A percentile compares a stretch with the other conserved stretches of the same genome.
These are phyloP conservation scores for Linnemannia hyalina DNA, from an alignment of 192 early-diverging fungal species.

Conservation along the genomic window DNA sequence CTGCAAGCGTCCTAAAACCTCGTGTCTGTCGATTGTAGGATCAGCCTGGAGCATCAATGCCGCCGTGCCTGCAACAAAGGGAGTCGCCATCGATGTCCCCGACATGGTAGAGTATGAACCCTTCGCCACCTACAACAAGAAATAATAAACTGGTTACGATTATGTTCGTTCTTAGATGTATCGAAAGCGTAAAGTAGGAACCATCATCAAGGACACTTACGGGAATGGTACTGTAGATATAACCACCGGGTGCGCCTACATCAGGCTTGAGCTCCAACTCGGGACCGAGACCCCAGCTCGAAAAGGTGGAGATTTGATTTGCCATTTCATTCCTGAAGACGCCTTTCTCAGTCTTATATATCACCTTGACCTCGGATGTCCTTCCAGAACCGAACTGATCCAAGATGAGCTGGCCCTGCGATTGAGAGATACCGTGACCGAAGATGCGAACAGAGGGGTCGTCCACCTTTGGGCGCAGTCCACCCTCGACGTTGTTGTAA, in stretches of 20 bases:
- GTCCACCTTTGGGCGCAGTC: constrained; percentile 15
- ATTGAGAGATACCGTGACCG: constrained; percentile 65
- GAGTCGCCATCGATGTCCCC: constrained; percentile 79
- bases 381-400: constrained; percentile 52
- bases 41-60: constrained; percentile 43
- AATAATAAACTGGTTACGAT: not conserved
- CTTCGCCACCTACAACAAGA: constrained; percentile 19
- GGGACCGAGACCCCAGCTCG: constrained; percentile 77
- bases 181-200: not conserved
- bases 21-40: constrained; percentile 14
- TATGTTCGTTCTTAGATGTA: no score
- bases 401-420: constrained; percentile 62
- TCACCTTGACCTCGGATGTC: constrained; percentile 15
- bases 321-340: constrained; percentile 62
- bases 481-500: constrained; percentile 63
- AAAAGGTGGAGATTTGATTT: constrained; percentile 78
- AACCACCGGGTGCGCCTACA: constrained; percentile 70
- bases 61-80: constrained; percentile 60
- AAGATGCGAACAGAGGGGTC: constrained; percentile 64
- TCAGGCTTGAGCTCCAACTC: constrained; percentile 77
- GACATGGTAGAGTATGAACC: constrained; percentile 54
- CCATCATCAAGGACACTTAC: constrained; percentile 18
- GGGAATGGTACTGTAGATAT: constrained; percentile 72
- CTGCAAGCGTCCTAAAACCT: constrained; percentile 25
- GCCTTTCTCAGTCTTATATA: constrained; percentile 33